These are phyloP conservation scores for Biscogniauxia mediterranea DNA, from an alignment of 2,329 filamentous ascomycete species.

Conservation along the genomic window DNA sequence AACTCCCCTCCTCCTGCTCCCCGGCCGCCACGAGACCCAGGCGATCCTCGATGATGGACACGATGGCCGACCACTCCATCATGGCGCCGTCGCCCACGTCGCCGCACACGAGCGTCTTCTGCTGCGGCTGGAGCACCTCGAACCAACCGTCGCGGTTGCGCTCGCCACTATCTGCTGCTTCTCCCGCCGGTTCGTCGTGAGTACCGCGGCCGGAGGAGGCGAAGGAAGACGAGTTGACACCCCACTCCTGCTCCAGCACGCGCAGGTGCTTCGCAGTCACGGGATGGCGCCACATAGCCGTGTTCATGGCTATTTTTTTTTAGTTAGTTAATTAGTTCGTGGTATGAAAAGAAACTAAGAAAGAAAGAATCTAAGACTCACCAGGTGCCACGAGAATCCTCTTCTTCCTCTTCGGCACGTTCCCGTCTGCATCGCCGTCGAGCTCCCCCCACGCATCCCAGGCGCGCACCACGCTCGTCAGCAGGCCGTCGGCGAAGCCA, in stretches of 20 bases:
- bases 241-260: conserved; percentile 74
- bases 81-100: conserved; percentile 82
- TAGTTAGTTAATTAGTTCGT: no score
- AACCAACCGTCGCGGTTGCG: conserved; percentile 51
- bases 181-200: conserved; percentile 2
- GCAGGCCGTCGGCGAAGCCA: conserved; percentile 75
- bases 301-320: conserved; percentile 84
- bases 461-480: conserved; percentile 73
- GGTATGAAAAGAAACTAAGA: not conserved
- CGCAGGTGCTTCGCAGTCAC: conserved; percentile 71
- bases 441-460: conserved; percentile 77
- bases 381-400: conserved; percentile 69
- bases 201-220: not conserved
- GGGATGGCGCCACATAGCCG: conserved; percentile 85
- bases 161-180: conserved; percentile 28
- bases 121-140: conserved; percentile 68
- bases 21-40: conserved; percentile 32
- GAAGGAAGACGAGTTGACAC: conserved; percentile 37
- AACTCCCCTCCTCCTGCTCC: not conserved
- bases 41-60: conserved; percentile 58
- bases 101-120: conserved; percentile 80
- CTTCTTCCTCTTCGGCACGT: conserved; percentile 39
- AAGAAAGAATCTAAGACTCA: conserved; percentile 7
- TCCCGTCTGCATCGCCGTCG: conserved; percentile 37
- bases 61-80: conserved; percentile 77